These are phyloP conservation scores for Fusarium redolens DNA, from an alignment of 2,329 filamentous ascomycete species.

Conservation along the genomic window DNA sequence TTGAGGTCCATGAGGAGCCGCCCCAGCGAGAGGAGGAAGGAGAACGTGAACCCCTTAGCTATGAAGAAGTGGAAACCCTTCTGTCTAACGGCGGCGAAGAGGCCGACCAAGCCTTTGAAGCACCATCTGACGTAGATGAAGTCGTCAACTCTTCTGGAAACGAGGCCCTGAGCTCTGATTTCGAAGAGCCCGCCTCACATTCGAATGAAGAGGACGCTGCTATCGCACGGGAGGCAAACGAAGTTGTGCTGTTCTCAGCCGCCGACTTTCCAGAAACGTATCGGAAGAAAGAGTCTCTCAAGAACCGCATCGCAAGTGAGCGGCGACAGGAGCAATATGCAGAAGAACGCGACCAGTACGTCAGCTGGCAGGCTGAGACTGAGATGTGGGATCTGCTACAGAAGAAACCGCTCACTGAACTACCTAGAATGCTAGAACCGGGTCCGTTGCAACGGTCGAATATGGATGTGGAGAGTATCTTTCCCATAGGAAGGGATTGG, in stretches of 20 bases:
- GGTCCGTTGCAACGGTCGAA: constrained; percentile 45
- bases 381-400: constrained; percentile 60
- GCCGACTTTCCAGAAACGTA: constrained; percentile 53
- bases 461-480: constrained; percentile 51
- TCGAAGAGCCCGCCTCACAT: constrained; percentile 9
- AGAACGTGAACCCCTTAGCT: constrained; percentile 35
- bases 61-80: constrained; percentile 31
- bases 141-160: constrained; percentile 8
- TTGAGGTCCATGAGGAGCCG: constrained; percentile 59
- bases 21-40: constrained; percentile 34
- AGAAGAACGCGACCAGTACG: constrained; percentile 55
- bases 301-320: constrained; percentile 55
- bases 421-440: constrained; percentile 48
- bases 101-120: not conserved
- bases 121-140: not conserved
- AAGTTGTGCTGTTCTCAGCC: constrained; percentile 56
- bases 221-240: constrained; percentile 54
- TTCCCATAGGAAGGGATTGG: constrained; percentile 55
- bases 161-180: constrained; percentile 30
- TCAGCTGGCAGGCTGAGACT: constrained; percentile 55
- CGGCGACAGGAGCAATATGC: constrained; percentile 58
- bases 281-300: constrained; percentile 52
- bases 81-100: constrained; percentile 25
- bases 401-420: constrained; percentile 51
- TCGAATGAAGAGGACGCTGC: constrained; percentile 46